Evolutionary conservation across 1,284 basidiomycete species (phyloP).

Genomic region (Microbotryum silenes-acaulis): DNA sequence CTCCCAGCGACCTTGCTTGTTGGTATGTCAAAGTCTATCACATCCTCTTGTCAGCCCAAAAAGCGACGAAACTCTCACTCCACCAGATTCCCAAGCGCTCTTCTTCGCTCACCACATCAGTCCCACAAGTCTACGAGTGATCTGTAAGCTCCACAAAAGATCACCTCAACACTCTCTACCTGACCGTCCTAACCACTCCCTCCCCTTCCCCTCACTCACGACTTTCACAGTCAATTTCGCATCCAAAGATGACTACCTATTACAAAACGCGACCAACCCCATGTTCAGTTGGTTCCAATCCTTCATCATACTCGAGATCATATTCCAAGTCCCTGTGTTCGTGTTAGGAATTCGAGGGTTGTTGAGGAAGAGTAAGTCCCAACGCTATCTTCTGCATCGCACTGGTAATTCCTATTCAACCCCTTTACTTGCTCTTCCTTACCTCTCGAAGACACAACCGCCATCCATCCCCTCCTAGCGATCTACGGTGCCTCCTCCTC

Average conservation of each 20-base stretch:
- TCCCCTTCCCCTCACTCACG: too few species aligned
- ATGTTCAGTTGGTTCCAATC: constrained; percentile 54
- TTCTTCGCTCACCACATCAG: constrained; percentile 50
- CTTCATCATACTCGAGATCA: constrained; percentile 56
- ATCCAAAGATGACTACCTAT: constrained; percentile 52
- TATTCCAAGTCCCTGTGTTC: constrained; percentile 71
- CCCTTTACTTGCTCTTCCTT: not conserved
- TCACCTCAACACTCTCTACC: too few species aligned
- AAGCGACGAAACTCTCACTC: too few species aligned
- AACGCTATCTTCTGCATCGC: too few species aligned
- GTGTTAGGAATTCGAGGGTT: constrained; percentile 58
- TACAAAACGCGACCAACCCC: constrained; percentile 48
- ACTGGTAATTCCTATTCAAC: not conserved
- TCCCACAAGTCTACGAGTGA: constrained; percentile 16
- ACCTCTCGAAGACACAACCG: constrained; percentile 44
- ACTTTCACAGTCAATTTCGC: constrained; percentile 16
- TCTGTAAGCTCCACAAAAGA: constrained; percentile 1
- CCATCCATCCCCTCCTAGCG: constrained; percentile 54
- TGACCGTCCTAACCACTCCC: too few species aligned
- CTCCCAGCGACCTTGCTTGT: constrained; percentile 56
- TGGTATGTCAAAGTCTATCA: constrained; percentile 1
- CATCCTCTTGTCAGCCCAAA: too few species aligned
- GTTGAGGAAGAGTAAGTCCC: constrained; percentile 47
- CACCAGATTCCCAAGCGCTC: constrained; percentile 56
- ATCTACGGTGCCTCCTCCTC: constrained; percentile 67